Conservation (phyloP, 2,329 filamentous ascomycete genomes). For the Purpureocillium lavendulum region DNA sequence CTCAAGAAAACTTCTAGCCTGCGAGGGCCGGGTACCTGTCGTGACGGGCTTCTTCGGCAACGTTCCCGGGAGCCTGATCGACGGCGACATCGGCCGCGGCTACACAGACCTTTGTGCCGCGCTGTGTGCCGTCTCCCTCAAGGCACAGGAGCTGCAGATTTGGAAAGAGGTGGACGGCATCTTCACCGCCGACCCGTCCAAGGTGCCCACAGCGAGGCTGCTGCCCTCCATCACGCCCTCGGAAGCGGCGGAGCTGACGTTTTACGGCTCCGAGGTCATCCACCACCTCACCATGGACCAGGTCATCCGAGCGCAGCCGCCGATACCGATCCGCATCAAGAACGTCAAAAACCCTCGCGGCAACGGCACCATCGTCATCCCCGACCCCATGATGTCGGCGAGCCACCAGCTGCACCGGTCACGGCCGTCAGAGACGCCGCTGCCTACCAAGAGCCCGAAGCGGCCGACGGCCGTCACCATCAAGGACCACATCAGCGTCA, state of each 20-base stretch:
- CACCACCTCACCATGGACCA: constrained; percentile 99
- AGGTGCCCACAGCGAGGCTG: constrained; percentile 89
- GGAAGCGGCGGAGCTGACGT: constrained; percentile 92
- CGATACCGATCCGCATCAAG: constrained; percentile 83
- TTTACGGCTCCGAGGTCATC: constrained; percentile 92
- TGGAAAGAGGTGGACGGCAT: constrained; percentile 99
- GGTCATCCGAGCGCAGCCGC: constrained; percentile 68
- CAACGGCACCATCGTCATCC: constrained; percentile 73
- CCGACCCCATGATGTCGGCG: constrained; percentile 52
- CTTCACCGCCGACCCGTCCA: constrained; percentile 75
- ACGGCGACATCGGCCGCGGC: constrained; percentile 81
- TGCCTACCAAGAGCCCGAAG: constrained; percentile 49
- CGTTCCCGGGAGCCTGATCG: constrained; percentile 82
- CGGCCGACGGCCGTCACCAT: constrained; percentile 87
- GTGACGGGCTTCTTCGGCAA: constrained; percentile 93
- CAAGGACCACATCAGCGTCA: constrained; percentile 92
- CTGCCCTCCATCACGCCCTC: constrained; percentile 82
- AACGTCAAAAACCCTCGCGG: constrained; percentile 83
- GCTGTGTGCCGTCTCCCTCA: constrained; percentile 79
- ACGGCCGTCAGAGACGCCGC: constrained; percentile 26
- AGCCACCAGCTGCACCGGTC: constrained; percentile 51
- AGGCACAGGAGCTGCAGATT: constrained; percentile 83
- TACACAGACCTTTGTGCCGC: constrained; percentile 97
- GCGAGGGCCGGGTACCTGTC: constrained; percentile 62
- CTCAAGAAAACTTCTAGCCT: constrained; percentile 54